Conservation (phyloP, 305 asterid species). For the Andrographis paniculata region DNA sequence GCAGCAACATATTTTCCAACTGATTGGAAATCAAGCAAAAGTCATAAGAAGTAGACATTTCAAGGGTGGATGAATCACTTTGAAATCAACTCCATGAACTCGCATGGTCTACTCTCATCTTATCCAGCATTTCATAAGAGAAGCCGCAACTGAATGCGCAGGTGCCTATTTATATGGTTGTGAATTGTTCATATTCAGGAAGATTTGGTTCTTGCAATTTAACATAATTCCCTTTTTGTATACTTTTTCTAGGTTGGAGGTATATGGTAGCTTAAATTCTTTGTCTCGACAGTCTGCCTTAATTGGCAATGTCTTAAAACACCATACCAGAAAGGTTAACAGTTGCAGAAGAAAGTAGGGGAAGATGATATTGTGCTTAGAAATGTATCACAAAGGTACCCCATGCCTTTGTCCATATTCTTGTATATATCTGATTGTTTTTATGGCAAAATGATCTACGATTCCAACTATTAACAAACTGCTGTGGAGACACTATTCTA, state of each 20-base stretch:
- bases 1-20: constrained; percentile 49
- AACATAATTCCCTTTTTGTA: constrained; percentile 6
- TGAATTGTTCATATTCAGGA: neutral
- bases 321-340: neutral
- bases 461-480: constrained; percentile 1
- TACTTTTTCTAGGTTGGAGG: neutral
- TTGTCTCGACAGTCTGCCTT: too few species aligned
- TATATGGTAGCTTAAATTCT: neutral
- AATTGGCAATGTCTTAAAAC: neutral
- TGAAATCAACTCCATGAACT: constrained; percentile 11
- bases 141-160: constrained; percentile 4
- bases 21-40: constrained; percentile 62
- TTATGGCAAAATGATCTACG: neutral
- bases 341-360: neutral
- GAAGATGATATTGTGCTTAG: neutral
- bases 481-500: constrained; percentile 7
- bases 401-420: neutral
- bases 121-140: constrained; percentile 4
- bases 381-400: neutral
- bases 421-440: neutral
- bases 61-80: constrained; percentile 25
- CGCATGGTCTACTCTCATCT: neutral
- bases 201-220: constrained; percentile 1
- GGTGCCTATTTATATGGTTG: neutral
- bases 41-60: constrained; percentile 46